These are phyloP conservation scores for Lactarius psammicola DNA, from an alignment of 768 basidiomycete genomes.

Conservation along the genomic window DNA sequence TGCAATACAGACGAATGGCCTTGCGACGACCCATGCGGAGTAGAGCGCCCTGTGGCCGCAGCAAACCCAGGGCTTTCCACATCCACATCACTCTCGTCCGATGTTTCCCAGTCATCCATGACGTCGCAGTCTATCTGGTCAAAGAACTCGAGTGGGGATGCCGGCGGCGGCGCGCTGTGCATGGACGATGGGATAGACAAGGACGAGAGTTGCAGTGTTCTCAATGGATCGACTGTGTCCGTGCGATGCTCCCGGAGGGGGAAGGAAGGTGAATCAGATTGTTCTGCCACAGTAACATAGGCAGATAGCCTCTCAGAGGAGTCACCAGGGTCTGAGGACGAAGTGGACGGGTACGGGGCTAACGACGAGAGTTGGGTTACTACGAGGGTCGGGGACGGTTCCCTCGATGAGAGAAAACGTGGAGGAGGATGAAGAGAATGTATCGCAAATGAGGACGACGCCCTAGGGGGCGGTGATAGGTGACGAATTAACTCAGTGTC, in stretches of 20 bases:
- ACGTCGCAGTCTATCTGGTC: conserved; percentile 70
- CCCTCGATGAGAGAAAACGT: conserved; percentile 19
- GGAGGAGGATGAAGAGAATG: conserved; percentile 26
- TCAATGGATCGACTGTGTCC: conserved; percentile 19
- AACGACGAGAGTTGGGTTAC: conserved; percentile 2
- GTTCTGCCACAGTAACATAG: conserved; percentile 27
- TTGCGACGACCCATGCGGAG: conserved; percentile 14
- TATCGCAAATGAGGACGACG: conserved; percentile 28
- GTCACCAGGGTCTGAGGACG: conserved; percentile 28
- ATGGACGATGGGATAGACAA: conserved; percentile 45
- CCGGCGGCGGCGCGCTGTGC: conserved; percentile 61
- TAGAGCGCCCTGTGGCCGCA: conserved; percentile 28
- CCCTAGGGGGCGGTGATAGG: conserved; percentile 28
- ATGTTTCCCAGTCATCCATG: conserved; percentile 70
- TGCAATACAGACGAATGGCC: conserved; percentile 15
- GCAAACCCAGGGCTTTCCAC: conserved; percentile 30
- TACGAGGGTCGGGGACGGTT: background rate
- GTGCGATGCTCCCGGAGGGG: conserved; percentile 7
- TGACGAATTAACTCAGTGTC: conserved; percentile 21
- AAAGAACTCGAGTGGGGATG: conserved; percentile 71
- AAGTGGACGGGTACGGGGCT: conserved; percentile 14
- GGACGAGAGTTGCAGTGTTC: conserved; percentile 49
- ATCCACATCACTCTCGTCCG: conserved; percentile 42
- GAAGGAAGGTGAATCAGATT: background rate
- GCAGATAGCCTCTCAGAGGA: conserved; percentile 28